Percentiles rank a stretch among this genome's conserved stretches.
Conservation (phyloP, 2,329 filamentous ascomycete species). For the Diaporthe aspalathi region DNA sequence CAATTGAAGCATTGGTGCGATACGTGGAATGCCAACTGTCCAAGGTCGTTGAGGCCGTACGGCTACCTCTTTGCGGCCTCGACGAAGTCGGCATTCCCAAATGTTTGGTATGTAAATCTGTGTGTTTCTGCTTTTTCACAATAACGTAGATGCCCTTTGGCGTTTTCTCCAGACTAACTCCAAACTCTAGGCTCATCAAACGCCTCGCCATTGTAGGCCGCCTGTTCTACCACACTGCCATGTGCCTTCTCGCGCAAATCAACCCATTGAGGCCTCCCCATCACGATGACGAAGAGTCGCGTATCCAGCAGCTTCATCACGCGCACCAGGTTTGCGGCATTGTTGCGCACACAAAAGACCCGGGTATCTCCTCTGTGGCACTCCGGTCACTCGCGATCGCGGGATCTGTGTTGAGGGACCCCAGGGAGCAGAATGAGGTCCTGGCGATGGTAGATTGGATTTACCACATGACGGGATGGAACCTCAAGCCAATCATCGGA, state of each 20-base stretch:
- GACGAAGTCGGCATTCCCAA: conserved; percentile 82
- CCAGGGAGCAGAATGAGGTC: conserved; percentile 83
- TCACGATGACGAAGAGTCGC: conserved; percentile 73
- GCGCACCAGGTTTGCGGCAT: conserved; percentile 91
- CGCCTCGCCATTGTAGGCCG: conserved; percentile 83
- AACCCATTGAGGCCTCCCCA: conserved; percentile 73
- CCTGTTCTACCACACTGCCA: conserved; percentile 89
- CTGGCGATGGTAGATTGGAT: conserved; percentile 81
- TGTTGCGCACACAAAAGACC: conserved; percentile 84
- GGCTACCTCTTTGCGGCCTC: conserved; percentile 78
- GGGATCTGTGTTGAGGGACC: conserved; percentile 75
- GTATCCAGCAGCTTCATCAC: conserved; percentile 76
- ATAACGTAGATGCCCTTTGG: background rate
- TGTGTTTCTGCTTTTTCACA: background rate
- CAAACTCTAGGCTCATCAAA: conserved; percentile 76
- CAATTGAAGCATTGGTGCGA: conserved; percentile 84
- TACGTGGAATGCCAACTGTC: conserved; percentile 81
- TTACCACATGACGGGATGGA: conserved; percentile 81
- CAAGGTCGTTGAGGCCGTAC: conserved; percentile 88
- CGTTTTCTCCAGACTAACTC: conserved; percentile 5
- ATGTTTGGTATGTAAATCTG: conserved; percentile 75
- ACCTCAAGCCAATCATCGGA: conserved; percentile 75
- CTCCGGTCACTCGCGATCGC: conserved; percentile 84
- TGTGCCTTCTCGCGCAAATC: conserved; percentile 82
- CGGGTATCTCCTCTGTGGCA: conserved; percentile 81